phyloP scores from a whole-genome alignment of 2,329 filamentous ascomycete species.

The Ascomycota sp. region DNA sequence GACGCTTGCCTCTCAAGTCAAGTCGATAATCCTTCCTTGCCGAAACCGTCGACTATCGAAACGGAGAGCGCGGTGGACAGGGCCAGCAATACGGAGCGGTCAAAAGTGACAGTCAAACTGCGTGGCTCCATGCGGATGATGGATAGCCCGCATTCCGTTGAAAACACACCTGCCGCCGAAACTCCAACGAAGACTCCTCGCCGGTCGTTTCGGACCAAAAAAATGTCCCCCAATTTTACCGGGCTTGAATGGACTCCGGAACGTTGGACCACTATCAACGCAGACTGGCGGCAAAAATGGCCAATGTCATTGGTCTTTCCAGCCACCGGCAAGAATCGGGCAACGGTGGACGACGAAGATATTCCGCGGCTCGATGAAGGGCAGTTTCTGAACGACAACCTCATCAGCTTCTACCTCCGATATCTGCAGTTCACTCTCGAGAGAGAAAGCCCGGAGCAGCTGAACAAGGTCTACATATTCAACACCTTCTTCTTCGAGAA shows the following conservation, averaged over 20 bases:
- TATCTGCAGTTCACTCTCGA: slow-evolving; percentile 42
- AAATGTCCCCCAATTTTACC: not conserved
- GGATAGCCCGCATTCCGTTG: no score
- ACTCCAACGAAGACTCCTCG: no score
- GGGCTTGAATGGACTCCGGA: slow-evolving; percentile 4
- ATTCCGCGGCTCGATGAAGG: slow-evolving; percentile 59
- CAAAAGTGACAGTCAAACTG: no score
- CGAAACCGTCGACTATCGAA: no score
- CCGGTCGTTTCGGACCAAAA: no score
- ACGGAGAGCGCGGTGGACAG: no score
- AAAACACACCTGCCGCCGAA: no score
- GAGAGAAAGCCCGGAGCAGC: slow-evolving; percentile 27
- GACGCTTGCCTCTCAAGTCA: no score
- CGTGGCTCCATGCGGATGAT: no score
- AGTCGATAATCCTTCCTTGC: no score
- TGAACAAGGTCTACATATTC: slow-evolving; percentile 59
- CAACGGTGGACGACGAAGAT: slow-evolving; percentile 47
- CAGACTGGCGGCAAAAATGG: slow-evolving; percentile 30
- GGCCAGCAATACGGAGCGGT: no score
- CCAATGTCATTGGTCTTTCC: slow-evolving; percentile 39
- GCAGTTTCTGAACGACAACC: slow-evolving; percentile 76
- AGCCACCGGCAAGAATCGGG: slow-evolving; percentile 31
- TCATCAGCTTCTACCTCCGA: slow-evolving; percentile 72
- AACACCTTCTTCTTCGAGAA: slow-evolving; percentile 81
- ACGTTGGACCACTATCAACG: slow-evolving; percentile 28